phyloP scores from a whole-genome alignment of 495 filamentous ascomycete genomes.

The Lophium mytilinum region DNA sequence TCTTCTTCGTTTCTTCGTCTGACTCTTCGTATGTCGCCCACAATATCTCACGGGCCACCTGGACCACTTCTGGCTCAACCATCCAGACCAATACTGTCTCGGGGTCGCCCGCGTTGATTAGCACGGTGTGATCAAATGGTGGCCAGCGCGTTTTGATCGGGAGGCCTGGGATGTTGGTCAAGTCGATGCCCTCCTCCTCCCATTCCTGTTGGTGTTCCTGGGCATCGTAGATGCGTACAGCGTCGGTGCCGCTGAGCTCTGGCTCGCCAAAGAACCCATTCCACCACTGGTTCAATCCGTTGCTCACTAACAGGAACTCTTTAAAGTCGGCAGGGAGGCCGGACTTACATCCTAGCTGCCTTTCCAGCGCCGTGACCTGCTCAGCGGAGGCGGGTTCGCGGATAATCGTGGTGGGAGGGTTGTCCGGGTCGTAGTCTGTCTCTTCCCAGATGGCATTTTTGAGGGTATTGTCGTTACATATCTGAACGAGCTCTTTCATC shows the following conservation, averaged over 20 bases:
- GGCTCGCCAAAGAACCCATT: slow-evolving; percentile 23
- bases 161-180: slow-evolving; percentile 12
- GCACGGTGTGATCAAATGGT: slow-evolving; percentile 4
- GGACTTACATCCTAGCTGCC: background rate
- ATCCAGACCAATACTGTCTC: slow-evolving; percentile 19
- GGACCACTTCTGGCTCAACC: slow-evolving; percentile 8
- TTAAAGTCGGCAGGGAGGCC: slow-evolving; percentile 18
- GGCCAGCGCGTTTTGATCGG: slow-evolving; percentile 12
- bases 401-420: slow-evolving; percentile 19
- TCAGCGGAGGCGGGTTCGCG: slow-evolving; percentile 10
- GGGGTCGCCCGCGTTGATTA: slow-evolving; percentile 14
- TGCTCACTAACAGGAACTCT: slow-evolving; percentile 16
- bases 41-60: background rate
- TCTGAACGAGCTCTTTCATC: slow-evolving; percentile 8
- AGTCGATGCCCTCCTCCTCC: slow-evolving; percentile 13
- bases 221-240: slow-evolving; percentile 15
- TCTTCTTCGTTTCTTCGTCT: slow-evolving; percentile 2
- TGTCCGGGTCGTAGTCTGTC: slow-evolving; percentile 18
- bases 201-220: slow-evolving; percentile 13
- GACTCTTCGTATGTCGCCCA: slow-evolving; percentile 5
- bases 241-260: slow-evolving; percentile 10
- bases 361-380: slow-evolving; percentile 7
- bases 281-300: slow-evolving; percentile 17
- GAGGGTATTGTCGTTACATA: slow-evolving; percentile 23
- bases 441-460: slow-evolving; percentile 25